Evolutionary conservation across 139 green algal genomes (phyloP).

Genomic region (Pseudopediastrum boryanum): DNA sequence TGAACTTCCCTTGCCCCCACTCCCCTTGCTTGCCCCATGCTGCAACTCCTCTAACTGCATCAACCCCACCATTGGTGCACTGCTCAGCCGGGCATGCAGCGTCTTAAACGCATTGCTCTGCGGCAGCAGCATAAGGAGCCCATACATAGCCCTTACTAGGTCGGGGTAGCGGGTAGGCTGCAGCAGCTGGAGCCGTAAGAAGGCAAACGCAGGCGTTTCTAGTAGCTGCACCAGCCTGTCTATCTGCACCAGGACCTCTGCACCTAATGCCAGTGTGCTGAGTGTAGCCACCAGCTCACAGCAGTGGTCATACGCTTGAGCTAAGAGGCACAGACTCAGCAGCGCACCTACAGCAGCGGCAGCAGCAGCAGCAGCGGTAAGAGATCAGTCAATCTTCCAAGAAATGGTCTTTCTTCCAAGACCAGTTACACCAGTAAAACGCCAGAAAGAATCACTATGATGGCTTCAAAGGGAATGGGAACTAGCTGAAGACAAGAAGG

Average conservation of each 20-base stretch:
- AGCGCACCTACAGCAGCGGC: constrained; percentile 58
- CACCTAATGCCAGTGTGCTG: constrained; percentile 55
- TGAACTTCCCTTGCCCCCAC: background rate
- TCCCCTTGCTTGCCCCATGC: background rate
- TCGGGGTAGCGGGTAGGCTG: constrained; percentile 67
- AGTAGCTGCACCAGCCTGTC: constrained; percentile 90
- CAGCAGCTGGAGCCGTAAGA: constrained; percentile 91
- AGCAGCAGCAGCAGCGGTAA: too few relatives aligned
- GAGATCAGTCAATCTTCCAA: too few relatives aligned
- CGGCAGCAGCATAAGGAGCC: constrained; percentile 94
- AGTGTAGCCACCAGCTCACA: constrained; percentile 62
- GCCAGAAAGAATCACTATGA: too few relatives aligned
- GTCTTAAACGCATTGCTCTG: constrained; percentile 91
- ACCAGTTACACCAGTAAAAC: too few relatives aligned
- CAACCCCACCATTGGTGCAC: constrained; percentile 12
- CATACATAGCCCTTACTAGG: constrained; percentile 83
- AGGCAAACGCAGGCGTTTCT: constrained; percentile 92
- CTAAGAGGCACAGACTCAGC: constrained; percentile 88
- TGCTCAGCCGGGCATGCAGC: constrained; percentile 70
- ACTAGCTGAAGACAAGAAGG: too few relatives aligned
- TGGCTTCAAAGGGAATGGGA: too few relatives aligned
- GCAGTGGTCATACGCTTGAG: constrained; percentile 73
- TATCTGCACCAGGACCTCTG: constrained; percentile 82
- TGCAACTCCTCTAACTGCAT: constrained; percentile 27
- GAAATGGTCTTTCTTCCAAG: too few relatives aligned